Evolutionary conservation across 2,329 filamentous ascomycete genomes (phyloP), one percentile per base, ranked within the genome.

Genomic region (Arthrobotrys conoides): DNA sequence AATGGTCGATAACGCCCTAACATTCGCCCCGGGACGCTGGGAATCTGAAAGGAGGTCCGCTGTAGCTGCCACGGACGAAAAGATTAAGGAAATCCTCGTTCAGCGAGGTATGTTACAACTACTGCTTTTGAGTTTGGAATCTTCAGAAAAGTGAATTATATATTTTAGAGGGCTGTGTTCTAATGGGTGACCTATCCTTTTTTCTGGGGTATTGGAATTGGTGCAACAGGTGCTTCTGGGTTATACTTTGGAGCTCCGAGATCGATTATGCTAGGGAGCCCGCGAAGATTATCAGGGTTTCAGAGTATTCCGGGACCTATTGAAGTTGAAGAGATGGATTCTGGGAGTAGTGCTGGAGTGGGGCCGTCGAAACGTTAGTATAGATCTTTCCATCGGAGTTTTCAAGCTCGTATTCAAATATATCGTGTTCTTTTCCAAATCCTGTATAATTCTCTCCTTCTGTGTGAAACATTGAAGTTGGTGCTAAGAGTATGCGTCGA

Each of bases 11-110:
- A 77, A n/a, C 18, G 72, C 71, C 9, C 14, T 71, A 80, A 76
- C 85, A 63, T 87, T 87, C 81, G 83, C 86, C 20, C 66, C 38
- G 51, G 22, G 67, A 1, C 27, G 76, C 79, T 71, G 80, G 78
- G 63, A 80, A 71, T 64, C 71, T 18, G 46, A 82, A 80, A 76
- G 65, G 46, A 18, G 80, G 76, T 71, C 67, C 55, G 71, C 69
- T 27, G 75, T 80, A 9, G 67, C 68, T 4, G 78, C 75, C 30
- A 80, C 65, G 14, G 41, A 78, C 46, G 72, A 76, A 36, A 75
- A 73, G 64, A 78, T 80, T 27, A 72, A 80, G 49, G 71, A 71
- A 49, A 80, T 77, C 44, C 73, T 77, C 51, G 38, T 77, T 18
- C 73, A 77, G 36, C 59, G 73, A 63, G 73, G 72, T 76, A 71